These are phyloP conservation scores for Neurospora sp. DNA, from an alignment of 495 filamentous ascomycete species.

Conservation along the genomic window DNA sequence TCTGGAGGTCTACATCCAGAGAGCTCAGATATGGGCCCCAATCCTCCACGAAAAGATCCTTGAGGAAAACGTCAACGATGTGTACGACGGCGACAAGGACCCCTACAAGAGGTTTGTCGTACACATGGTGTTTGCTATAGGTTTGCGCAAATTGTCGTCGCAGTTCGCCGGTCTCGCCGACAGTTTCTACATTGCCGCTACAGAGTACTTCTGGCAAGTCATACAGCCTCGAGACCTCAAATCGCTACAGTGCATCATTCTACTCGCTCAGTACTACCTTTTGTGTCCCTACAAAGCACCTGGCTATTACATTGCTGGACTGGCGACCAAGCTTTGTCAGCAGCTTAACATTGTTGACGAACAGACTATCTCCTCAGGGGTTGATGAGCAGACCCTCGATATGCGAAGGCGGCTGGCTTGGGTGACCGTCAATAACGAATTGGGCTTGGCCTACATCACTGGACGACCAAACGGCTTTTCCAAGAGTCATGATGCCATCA, in stretches of 20 bases:
- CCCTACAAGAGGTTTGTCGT: slow-evolving; percentile 77
- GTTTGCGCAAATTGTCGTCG: slow-evolving; percentile 73
- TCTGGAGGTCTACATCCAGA: slow-evolving; percentile 68
- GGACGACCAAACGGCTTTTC: slow-evolving; percentile 77
- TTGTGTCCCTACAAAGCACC: slow-evolving; percentile 84
- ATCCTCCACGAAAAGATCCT: slow-evolving; percentile 77
- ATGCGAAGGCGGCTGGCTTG: slow-evolving; percentile 82
- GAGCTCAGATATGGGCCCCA: slow-evolving; percentile 78
- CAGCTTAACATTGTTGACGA: slow-evolving; percentile 78
- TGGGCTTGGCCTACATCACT: slow-evolving; percentile 74
- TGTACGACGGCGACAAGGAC: slow-evolving; percentile 65
- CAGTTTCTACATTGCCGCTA: slow-evolving; percentile 80
- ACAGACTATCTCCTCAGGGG: slow-evolving; percentile 58
- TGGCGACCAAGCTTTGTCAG: slow-evolving; percentile 76
- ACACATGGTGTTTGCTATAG: slow-evolving; percentile 84
- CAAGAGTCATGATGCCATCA: slow-evolving; percentile 64
- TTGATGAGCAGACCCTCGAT: slow-evolving; percentile 64
- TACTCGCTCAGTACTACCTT: slow-evolving; percentile 87
- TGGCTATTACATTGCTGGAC: slow-evolving; percentile 81
- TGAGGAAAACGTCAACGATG: slow-evolving; percentile 62
- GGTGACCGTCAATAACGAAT: slow-evolving; percentile 77
- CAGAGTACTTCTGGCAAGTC: slow-evolving; percentile 68
- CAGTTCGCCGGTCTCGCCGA: slow-evolving; percentile 80
- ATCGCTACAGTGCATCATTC: slow-evolving; percentile 78
- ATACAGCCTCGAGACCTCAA: slow-evolving; percentile 71